Evolutionary conservation across 2,329 filamentous ascomycete genomes (phyloP).

Genomic region (Colletotrichum aenigma): DNA sequence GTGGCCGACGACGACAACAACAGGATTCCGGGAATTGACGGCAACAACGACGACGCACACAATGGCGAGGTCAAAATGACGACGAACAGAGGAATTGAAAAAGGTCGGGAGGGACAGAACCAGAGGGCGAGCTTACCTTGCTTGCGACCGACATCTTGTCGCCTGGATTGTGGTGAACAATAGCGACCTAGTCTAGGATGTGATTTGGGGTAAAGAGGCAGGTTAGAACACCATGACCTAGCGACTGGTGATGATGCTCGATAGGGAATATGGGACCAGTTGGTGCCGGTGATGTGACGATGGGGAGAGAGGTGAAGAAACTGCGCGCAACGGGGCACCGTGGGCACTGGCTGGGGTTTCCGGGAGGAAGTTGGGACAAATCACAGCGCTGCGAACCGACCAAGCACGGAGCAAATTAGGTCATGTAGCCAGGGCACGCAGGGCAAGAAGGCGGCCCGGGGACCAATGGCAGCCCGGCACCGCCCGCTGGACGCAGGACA

Average conservation of each 20-base stretch:
- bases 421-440: constrained; percentile 10
- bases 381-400: constrained; percentile 4
- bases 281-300: constrained; percentile 21
- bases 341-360: not conserved
- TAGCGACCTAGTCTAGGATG: constrained; percentile 26
- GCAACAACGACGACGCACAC: not conserved
- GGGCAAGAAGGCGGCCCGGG: not conserved
- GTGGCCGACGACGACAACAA: not conserved
- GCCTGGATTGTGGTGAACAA: constrained; percentile 26
- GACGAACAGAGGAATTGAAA: not conserved
- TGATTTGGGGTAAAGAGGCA: constrained; percentile 22
- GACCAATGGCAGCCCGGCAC: not conserved
- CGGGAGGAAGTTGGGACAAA: constrained; percentile 18
- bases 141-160: constrained; percentile 26
- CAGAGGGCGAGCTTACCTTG: constrained; percentile 18
- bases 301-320: constrained; percentile 21
- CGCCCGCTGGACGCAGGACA: not conserved
- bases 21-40: not conserved
- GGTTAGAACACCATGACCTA: constrained; percentile 26
- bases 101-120: not conserved
- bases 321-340: constrained; percentile 23
- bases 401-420: constrained; percentile 19
- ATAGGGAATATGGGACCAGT: constrained; percentile 18
- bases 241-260: constrained; percentile 19
- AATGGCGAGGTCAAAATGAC: not conserved